These are phyloP conservation scores for Pseudogymnoascus sp. DNA, from an alignment of 2,329 filamentous ascomycete genomes.

Conservation along the genomic window DNA sequence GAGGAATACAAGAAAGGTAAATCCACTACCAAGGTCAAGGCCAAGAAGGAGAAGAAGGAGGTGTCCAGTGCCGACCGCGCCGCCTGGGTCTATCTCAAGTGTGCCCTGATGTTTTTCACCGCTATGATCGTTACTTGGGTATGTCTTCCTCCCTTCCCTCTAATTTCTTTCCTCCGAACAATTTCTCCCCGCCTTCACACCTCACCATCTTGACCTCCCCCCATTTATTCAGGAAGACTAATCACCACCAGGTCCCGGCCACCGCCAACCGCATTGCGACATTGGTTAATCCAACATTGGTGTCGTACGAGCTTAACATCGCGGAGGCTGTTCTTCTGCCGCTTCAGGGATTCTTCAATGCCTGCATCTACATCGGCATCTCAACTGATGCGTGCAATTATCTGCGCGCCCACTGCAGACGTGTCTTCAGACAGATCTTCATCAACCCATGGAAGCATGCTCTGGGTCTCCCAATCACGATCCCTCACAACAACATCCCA, in stretches of 20 bases:
- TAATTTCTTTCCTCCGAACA: conserved; percentile 59
- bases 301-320: conserved; percentile 56
- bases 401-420: background rate
- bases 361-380: conserved; percentile 65
- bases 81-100: conserved; percentile 63
- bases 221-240: background rate
- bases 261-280: conserved; percentile 70
- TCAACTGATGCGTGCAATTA: conserved; percentile 32
- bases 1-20: conserved; percentile 37
- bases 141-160: conserved; percentile 64
- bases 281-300: conserved; percentile 47
- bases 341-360: conserved; percentile 79
- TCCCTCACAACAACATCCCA: too few relatives aligned
- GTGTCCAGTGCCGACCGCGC: conserved; percentile 45
- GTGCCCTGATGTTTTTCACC: conserved; percentile 63
- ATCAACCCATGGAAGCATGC: background rate
- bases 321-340: conserved; percentile 69
- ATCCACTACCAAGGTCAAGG: conserved; percentile 13
- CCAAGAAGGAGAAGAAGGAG: conserved; percentile 2
- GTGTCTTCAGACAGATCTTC: background rate
- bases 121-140: conserved; percentile 63
- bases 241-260: conserved; percentile 54
- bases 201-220: background rate
- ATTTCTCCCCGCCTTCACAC: conserved; percentile 34
- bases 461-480: background rate